phyloP scores from a whole-genome alignment of 1,139 yeast genomes.

The Debaryomyces fabryi region DNA sequence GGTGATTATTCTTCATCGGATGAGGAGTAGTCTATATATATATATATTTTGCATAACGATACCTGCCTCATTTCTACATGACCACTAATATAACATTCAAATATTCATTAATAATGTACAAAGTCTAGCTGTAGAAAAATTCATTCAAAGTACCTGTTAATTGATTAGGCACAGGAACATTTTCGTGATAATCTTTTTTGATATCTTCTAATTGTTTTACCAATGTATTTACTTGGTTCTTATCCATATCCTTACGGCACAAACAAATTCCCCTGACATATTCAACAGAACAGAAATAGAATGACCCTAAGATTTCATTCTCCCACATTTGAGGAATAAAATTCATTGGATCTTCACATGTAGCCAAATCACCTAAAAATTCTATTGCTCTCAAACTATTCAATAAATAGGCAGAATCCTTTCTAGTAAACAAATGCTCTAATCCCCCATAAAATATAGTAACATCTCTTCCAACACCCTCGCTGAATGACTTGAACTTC shows the following conservation, averaged over 20 bases:
- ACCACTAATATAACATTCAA: background rate
- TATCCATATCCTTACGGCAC: slow-evolving; percentile 51
- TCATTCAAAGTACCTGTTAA: slow-evolving; percentile 41
- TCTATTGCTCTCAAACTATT: slow-evolving; percentile 62
- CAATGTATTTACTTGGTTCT: slow-evolving; percentile 32
- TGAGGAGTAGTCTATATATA: slow-evolving; percentile 7
- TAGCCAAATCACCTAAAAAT: slow-evolving; percentile 67
- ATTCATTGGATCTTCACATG: slow-evolving; percentile 51
- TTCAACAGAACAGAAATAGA: slow-evolving; percentile 67
- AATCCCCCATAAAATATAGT: slow-evolving; percentile 65
- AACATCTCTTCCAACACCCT: slow-evolving; percentile 59
- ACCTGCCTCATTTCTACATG: background rate
- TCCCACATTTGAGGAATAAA: slow-evolving; percentile 62
- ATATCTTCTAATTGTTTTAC: slow-evolving; percentile 33
- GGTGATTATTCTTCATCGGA: slow-evolving; percentile 12
- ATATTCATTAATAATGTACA: slow-evolving; percentile 1
- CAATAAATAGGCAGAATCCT: slow-evolving; percentile 55
- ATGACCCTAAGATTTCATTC: slow-evolving; percentile 54
- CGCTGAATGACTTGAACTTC: slow-evolving; percentile 43
- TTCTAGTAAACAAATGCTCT: slow-evolving; percentile 50
- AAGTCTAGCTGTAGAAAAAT: slow-evolving; percentile 25
- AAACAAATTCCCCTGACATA: slow-evolving; percentile 58
- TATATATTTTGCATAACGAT: background rate
- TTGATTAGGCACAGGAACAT: slow-evolving; percentile 37
- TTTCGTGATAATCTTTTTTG: slow-evolving; percentile 35